Evolutionary conservation across 2,329 filamentous ascomycete species (phyloP).

Genomic region (Claviceps lovelessii): DNA sequence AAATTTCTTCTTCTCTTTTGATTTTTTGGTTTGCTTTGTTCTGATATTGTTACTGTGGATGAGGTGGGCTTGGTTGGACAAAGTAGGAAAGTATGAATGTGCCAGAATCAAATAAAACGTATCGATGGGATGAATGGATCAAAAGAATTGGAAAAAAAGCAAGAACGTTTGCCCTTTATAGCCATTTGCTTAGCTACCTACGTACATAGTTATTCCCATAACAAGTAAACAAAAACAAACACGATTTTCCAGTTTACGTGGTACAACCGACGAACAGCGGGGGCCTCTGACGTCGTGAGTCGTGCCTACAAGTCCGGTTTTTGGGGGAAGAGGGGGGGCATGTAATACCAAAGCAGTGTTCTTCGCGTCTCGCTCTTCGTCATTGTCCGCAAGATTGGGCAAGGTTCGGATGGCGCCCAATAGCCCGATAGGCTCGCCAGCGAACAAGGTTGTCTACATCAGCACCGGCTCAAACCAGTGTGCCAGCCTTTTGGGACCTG

Average conservation of each 20-base stretch:
- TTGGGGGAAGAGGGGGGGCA: not conserved
- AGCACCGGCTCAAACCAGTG: too few relatives aligned
- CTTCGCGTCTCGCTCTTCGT: conserved; percentile 21
- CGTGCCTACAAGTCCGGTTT: not conserved
- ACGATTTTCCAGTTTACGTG: not conserved
- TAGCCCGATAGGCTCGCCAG: not conserved
- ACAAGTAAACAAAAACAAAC: not conserved
- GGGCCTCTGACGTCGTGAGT: conserved; percentile 5
- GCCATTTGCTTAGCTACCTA: not conserved
- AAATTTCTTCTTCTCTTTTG: too few relatives aligned
- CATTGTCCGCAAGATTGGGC: too few relatives aligned
- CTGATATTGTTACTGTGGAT: not conserved
- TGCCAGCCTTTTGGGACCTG: not conserved
- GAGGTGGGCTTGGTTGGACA: not conserved
- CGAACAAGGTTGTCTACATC: too few relatives aligned
- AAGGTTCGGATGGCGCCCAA: not conserved
- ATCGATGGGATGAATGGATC: too few relatives aligned
- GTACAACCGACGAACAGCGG: not conserved
- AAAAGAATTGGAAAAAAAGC: not conserved
- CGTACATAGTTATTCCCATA: not conserved
- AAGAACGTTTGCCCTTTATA: not conserved
- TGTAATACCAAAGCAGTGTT: not conserved
- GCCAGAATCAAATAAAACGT: too few relatives aligned
- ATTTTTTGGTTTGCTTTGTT: too few relatives aligned
- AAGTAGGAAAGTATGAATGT: too few relatives aligned